Base-by-base conservation (phyloP, 2,329 filamentous ascomycete species). In the Hypoxylon sp. region DNA sequence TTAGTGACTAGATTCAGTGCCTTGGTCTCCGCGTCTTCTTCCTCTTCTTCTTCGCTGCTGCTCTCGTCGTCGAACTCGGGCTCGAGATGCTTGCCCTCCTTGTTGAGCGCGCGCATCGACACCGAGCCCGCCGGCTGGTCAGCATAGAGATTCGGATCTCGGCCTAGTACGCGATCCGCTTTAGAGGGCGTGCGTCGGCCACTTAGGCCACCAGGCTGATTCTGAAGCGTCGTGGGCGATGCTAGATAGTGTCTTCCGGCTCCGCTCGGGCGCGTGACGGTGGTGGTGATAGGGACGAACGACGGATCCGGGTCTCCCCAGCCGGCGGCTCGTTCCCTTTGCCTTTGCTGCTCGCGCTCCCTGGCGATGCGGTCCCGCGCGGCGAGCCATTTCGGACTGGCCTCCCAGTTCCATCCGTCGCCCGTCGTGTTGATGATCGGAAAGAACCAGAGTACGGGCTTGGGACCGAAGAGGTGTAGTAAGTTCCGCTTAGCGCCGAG, bases 371-470 rank as follows among this genome's bases (percentile, higher is more conserved):
- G 83, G 5, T 94, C 90, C 48, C 90, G 85, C 3, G 91, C 92
- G 37, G 90, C 89, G 2, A 92, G 70, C 92, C 96, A 99, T 72
- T 88, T 89, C 0, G 88, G 86, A 76, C 90, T 97, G 0, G 95
- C 88, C 75, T 98, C 94, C 96, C 96, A 99, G 49, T 85, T 86
- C 95, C 95, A 99, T 22, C 96, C 96, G 79, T 99, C 93, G 35
- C 95, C 95, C 0, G 89, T 92, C 1, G 94, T 97, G 76, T 92
- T 98, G 79, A 88, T 89, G 50, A 98, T 83, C 0, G 96, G 96
- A 1, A 98, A 68, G 30, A 85, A 82, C 95, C 96, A 98, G 7
- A 96, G 83, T 27, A 88, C 80, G 1, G 90, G 90, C 0, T 84
- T 88, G 0, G 89, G 88, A 0, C 96, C 96, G 72, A 99, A 94